These are phyloP conservation scores for Amauroascus niger DNA, from an alignment of 2,329 filamentous ascomycete genomes.

Conservation along the genomic window DNA sequence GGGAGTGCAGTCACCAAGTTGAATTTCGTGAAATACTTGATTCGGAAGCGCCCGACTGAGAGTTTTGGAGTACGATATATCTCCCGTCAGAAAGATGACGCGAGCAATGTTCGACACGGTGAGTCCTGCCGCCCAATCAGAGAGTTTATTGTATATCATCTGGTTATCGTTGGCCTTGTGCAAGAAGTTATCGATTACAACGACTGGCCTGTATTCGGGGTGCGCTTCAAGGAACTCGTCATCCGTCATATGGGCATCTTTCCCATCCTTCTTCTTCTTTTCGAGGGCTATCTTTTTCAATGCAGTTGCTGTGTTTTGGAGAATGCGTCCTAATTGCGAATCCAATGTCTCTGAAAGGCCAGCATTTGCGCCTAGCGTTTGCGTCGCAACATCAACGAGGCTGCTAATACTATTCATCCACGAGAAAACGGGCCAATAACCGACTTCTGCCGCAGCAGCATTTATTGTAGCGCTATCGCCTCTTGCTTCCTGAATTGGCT, in stretches of 20 bases:
- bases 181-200: conserved; percentile 86
- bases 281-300: conserved; percentile 68
- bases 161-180: conserved; percentile 61
- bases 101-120: conserved; percentile 85
- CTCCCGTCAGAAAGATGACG: conserved; percentile 86
- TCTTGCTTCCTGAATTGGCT: conserved; percentile 79
- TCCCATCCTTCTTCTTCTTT: conserved; percentile 59
- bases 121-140: conserved; percentile 80
- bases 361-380: conserved; percentile 88
- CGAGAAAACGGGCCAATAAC: conserved; percentile 86
- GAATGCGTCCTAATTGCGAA: conserved; percentile 78
- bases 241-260: conserved; percentile 61
- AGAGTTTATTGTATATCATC: conserved; percentile 64
- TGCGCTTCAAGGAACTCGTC: conserved; percentile 87
- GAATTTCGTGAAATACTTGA: conserved; percentile 76
- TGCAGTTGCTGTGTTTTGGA: conserved; percentile 70
- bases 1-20: conserved; percentile 75
- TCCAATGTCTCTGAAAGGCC: conserved; percentile 91
- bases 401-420: conserved; percentile 95
- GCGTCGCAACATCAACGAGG: conserved; percentile 81
- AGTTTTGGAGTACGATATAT: conserved; percentile 79
- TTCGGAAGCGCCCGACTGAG: conserved; percentile 81
- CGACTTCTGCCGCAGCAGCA: conserved; percentile 69
- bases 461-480: conserved; percentile 80
- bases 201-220: conserved; percentile 68